These are phyloP conservation scores for Pneumocystis jirovecii DNA, from an alignment of 1,139 yeast genomes.

Conservation along the genomic window DNA sequence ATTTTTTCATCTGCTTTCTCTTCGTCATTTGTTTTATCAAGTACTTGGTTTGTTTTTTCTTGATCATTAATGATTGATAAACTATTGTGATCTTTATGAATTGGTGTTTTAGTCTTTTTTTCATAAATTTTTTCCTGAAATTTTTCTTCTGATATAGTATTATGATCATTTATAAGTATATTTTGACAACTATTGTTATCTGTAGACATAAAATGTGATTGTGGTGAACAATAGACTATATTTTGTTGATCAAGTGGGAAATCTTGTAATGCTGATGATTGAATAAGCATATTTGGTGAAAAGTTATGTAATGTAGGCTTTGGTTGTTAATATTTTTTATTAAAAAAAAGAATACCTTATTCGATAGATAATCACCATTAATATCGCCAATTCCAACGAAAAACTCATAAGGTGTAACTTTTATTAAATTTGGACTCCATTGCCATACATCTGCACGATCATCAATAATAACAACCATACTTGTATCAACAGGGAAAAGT, in stretches of 20 bases:
- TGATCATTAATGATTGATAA: conserved; percentile 34
- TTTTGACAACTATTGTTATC: background rate
- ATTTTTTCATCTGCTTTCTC: conserved; percentile 16
- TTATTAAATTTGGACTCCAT: conserved; percentile 82
- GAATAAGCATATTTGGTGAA: background rate
- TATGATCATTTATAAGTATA: conserved; percentile 14
- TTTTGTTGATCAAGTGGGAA: background rate
- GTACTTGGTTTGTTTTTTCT: conserved; percentile 17
- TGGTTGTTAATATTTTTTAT: background rate
- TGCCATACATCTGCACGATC: conserved; percentile 99
- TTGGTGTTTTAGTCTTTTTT: conserved; percentile 60
- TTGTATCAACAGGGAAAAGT: conserved; percentile 86
- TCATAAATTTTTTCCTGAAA: conserved; percentile 46
- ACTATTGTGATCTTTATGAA: conserved; percentile 68
- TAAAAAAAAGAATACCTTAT: conserved; percentile 30
- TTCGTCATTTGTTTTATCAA: background rate
- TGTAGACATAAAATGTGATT: conserved; percentile 2
- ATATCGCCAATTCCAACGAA: conserved; percentile 97
- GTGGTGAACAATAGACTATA: background rate
- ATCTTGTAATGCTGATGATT: background rate
- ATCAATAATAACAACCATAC: conserved; percentile 92
- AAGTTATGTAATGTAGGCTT: conserved; percentile 21
- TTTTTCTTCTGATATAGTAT: conserved; percentile 25
- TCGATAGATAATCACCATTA: conserved; percentile 81
- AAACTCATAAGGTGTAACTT: conserved; percentile 89